Conservation (phyloP, 2,329 filamentous ascomycete species). For the Setomelanomma holmii region DNA sequence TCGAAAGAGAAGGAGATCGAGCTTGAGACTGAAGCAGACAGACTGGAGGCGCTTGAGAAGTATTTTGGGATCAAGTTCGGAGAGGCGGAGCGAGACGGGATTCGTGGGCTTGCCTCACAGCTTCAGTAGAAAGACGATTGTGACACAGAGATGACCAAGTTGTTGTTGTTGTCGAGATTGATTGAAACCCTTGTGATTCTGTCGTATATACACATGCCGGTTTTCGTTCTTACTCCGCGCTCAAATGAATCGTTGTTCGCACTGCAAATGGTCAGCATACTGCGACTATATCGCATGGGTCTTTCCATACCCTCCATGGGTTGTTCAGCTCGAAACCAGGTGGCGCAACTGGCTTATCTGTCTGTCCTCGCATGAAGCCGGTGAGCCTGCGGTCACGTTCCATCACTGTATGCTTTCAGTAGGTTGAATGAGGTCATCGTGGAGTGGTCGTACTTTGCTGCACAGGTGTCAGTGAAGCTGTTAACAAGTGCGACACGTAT, state of each 20-base stretch:
- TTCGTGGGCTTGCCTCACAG: conserved; percentile 44
- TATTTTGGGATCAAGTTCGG: conserved; percentile 54
- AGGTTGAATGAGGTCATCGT: conserved; percentile 41
- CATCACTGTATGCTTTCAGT: conserved; percentile 63
- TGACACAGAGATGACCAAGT: too few relatives aligned
- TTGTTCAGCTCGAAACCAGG: conserved; percentile 71
- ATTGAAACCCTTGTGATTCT: conserved; percentile 12
- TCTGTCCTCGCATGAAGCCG: conserved; percentile 67
- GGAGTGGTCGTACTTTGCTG: conserved; percentile 61
- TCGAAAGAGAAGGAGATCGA: conserved; percentile 50
- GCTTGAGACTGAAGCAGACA: conserved; percentile 53
- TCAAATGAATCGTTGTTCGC: conserved; percentile 49
- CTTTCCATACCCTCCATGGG: conserved; percentile 67
- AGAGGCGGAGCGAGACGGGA: conserved; percentile 47
- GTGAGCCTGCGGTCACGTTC: conserved; percentile 69
- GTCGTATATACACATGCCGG: conserved; percentile 14
- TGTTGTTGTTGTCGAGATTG: too few relatives aligned
- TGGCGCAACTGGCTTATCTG: conserved; percentile 65
- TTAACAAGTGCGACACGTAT: conserved; percentile 9
- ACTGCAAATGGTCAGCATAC: conserved; percentile 41
- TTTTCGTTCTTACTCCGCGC: conserved; percentile 11
- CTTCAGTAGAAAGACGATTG: conserved; percentile 31
- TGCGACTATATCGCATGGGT: neutral
- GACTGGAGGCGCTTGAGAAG: conserved; percentile 53
- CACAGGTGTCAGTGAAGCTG: conserved; percentile 49